Conservation (phyloP, 2,329 filamentous ascomycete species). For the Neoarthrinium moseri region DNA sequence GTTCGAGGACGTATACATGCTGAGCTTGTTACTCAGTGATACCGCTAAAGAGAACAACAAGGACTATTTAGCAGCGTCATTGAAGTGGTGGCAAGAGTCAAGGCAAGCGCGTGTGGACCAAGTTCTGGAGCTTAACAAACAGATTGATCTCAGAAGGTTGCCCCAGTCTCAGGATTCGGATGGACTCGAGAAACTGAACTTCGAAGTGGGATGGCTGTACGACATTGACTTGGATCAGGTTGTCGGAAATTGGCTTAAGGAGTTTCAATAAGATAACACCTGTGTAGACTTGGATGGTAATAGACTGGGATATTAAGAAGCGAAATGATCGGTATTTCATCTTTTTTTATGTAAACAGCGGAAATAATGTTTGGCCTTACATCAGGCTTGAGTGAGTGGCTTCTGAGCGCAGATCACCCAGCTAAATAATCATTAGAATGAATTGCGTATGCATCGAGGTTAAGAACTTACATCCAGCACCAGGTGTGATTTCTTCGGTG, state of each 20-base stretch:
- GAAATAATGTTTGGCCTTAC: too few species aligned
- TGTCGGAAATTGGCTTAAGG: background rate
- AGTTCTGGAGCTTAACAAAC: background rate
- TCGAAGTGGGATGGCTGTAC: background rate
- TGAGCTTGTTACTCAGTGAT: slow-evolving; percentile 16
- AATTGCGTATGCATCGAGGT: too few species aligned
- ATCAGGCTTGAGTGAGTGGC: too few species aligned
- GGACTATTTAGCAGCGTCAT: background rate
- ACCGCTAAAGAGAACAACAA: background rate
- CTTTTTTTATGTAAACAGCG: too few species aligned
- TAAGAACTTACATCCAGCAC: too few species aligned
- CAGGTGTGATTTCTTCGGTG: too few species aligned
- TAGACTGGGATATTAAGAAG: too few species aligned
- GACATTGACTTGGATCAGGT: background rate
- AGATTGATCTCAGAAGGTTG: background rate
- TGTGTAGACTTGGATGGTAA: too few species aligned
- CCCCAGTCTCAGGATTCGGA: background rate
- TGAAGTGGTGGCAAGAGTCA: background rate
- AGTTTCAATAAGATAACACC: too few species aligned
- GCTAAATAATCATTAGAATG: too few species aligned
- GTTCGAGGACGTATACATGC: slow-evolving; percentile 19
- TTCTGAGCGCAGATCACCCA: too few species aligned
- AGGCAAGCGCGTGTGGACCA: background rate
- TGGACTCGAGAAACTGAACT: background rate
- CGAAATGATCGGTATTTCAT: too few species aligned